Percentiles rank a stretch among this genome's conserved stretches.
phyloP scores from a whole-genome alignment of 768 basidiomycete genomes.

The Boletus reticulatus region DNA sequence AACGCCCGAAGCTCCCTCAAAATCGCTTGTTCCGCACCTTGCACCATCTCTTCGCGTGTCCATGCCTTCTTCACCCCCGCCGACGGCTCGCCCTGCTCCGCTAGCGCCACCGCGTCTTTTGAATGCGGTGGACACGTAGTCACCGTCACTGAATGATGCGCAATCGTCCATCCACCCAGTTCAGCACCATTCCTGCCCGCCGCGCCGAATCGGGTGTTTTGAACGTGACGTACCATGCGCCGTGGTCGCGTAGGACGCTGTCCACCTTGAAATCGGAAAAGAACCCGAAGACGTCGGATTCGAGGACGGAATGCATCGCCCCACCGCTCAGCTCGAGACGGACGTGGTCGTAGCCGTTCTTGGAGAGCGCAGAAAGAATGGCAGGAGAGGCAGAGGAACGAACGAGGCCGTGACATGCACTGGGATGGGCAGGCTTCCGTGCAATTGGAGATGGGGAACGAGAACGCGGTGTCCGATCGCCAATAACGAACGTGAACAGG shows the following conservation, averaged over 20 bases:
- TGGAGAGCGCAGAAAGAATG: constrained; percentile 44
- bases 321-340: constrained; percentile 50
- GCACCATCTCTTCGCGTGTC: constrained; percentile 52
- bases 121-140: constrained; percentile 41
- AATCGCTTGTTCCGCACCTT: constrained; percentile 54
- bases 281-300: constrained; percentile 67
- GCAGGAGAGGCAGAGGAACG: constrained; percentile 21
- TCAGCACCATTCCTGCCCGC: constrained; percentile 65
- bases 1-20: constrained; percentile 51
- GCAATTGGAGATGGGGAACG: constrained; percentile 43
- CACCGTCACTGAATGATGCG: constrained; percentile 57
- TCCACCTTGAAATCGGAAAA: constrained; percentile 72
- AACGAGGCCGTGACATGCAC: constrained; percentile 20
- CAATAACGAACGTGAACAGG: constrained; percentile 28
- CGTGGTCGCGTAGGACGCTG: constrained; percentile 66
- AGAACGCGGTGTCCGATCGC: constrained; percentile 25
- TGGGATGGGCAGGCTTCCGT: constrained; percentile 37
- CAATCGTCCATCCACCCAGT: constrained; percentile 49
- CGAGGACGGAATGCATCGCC: constrained; percentile 49
- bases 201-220: constrained; percentile 56
- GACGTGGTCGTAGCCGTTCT: constrained; percentile 68
- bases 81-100: constrained; percentile 27
- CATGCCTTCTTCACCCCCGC: constrained; percentile 43
- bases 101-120: constrained; percentile 31
- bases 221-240: constrained; percentile 84